Conservation (phyloP, 495 filamentous ascomycete genomes). For the Choiromyces venosus region DNA sequence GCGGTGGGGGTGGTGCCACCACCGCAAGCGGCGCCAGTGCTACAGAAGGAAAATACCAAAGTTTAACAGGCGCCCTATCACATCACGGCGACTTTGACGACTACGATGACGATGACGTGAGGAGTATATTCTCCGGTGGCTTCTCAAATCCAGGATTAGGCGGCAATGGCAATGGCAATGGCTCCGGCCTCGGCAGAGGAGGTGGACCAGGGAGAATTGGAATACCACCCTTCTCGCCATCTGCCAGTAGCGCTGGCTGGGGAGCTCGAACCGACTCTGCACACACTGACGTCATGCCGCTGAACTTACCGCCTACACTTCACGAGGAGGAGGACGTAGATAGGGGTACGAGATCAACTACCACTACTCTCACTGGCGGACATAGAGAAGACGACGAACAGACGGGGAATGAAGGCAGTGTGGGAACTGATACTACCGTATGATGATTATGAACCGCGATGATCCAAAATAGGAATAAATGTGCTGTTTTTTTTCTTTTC, state of each 20-base stretch:
- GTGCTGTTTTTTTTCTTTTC: neutral
- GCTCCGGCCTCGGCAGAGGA: constrained; percentile 4
- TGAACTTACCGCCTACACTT: constrained; percentile 16
- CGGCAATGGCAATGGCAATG: constrained; percentile 16
- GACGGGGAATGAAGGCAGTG: neutral
- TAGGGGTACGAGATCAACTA: neutral
- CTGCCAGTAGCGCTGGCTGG: constrained; percentile 33
- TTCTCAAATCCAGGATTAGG: constrained; percentile 34
- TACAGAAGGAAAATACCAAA: constrained; percentile 38
- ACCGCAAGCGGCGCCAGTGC: constrained; percentile 13
- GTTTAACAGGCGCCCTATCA: constrained; percentile 32
- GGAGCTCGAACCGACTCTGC: constrained; percentile 22
- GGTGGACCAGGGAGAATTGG: constrained; percentile 33
- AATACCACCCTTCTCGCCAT: constrained; percentile 35
- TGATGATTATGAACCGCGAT: neutral
- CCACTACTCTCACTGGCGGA: neutral
- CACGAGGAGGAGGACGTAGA: constrained; percentile 12
- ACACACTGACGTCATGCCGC: constrained; percentile 19
- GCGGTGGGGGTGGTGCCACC: constrained; percentile 10
- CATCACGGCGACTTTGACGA: constrained; percentile 36
- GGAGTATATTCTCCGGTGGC: constrained; percentile 41
- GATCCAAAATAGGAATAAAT: neutral
- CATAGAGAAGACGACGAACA: neutral
- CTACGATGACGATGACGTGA: constrained; percentile 38
- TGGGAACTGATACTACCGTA: neutral